Base-by-base conservation (phyloP, 2,329 filamentous ascomycete genomes). In the Sporothrix phasma region DNA sequence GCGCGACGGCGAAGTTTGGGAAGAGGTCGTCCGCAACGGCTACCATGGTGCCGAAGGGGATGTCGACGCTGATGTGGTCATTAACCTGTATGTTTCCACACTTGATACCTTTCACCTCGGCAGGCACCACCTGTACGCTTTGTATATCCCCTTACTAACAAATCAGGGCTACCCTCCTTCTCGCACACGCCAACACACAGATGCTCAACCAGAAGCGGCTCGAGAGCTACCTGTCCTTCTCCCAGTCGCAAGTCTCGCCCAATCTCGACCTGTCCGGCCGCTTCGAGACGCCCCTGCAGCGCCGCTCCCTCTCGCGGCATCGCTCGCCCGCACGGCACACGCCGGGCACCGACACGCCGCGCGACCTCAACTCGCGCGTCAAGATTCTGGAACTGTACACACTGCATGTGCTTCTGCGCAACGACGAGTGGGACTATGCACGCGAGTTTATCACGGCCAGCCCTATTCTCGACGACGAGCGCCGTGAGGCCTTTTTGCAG, bases 381-480 rank as follows among this genome's bases (percentile, higher is more conserved):
- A 96, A 95, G 77, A 89, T 99, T 47, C 84, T 99, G 60, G 94
- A 99, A 76, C 81, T 99, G 8, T 99, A 97, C 74, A 95, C 92
- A 1, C 82, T 99, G 4, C 94, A 99, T 72, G 90, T 97, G 7
- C 84, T 99, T n/a, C 86, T 93, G 5, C 84, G 91, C 62, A 97
- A 97, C 70, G 87, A 90, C 64, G 92, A 97, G 76, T 99, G 94
- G 94, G 90, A 96, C 65, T 97, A 97, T 71, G 91, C 94, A 3
- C 84, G 86, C 66, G 90, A 96, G 70, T 97, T 97, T 74, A 95
- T 97, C 71, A 85, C 82, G 71, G 85, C 91, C 71, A 94, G 87
- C 73, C 87, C 93, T 54, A 85, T 96, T 29, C 81, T 99, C 1
- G 93, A 97, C 73, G 93, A 97, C 61, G 94, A 97, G 77, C 85